Percentiles rank a stretch among this genome's conserved stretches.
Evolutionary conservation across 2,329 filamentous ascomycete species (phyloP).

Genomic region (Stromatinia cepivora): DNA sequence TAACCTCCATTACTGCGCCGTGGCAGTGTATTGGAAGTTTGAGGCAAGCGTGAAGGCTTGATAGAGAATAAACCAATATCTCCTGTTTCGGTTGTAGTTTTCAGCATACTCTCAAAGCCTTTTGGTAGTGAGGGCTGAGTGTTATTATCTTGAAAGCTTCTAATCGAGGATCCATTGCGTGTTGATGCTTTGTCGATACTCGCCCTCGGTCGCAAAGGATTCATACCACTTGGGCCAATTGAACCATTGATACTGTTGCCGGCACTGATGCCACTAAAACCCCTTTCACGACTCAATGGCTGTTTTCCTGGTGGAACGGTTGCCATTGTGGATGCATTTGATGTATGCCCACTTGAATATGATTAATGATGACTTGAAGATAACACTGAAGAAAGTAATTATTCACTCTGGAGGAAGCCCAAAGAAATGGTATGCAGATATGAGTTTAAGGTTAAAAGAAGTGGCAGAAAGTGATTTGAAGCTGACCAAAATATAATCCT

Average conservation of each 20-base stretch:
- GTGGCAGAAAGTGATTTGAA: constrained; percentile 19
- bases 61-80: constrained; percentile 63
- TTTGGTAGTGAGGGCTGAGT: constrained; percentile 51
- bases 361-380: constrained; percentile 19
- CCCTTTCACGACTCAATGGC: constrained; percentile 17
- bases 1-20: constrained; percentile 29
- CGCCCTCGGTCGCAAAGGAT: constrained; percentile 28
- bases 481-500: constrained; percentile 25
- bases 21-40: constrained; percentile 30
- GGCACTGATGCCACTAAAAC: constrained; percentile 2
- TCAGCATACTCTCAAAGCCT: constrained; percentile 64
- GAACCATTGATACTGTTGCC: background rate
- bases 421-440: constrained; percentile 19
- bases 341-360: constrained; percentile 12
- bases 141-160: constrained; percentile 44
- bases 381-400: constrained; percentile 4
- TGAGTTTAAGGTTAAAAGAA: constrained; percentile 13
- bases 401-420: background rate
- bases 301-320: constrained; percentile 25
- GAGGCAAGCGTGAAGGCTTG: constrained; percentile 43
- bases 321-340: constrained; percentile 34
- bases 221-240: constrained; percentile 1
- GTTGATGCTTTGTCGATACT: constrained; percentile 26
- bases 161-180: constrained; percentile 43
- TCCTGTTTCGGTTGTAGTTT: constrained; percentile 65